Conservation (phyloP, 2,329 filamentous ascomycete genomes). For the Fusarium begoniae region DNA sequence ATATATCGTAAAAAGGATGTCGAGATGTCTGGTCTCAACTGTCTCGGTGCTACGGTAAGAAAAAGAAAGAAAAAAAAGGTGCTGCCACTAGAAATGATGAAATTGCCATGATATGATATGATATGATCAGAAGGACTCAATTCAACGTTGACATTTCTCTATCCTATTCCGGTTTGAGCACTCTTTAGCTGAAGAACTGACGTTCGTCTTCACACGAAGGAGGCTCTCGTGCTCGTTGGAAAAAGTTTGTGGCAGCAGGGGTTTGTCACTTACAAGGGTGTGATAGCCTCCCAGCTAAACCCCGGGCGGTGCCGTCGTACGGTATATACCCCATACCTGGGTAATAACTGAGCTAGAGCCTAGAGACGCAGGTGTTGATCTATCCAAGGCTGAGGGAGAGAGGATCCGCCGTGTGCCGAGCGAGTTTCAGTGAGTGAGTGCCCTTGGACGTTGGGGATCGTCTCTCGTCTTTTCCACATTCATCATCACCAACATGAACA, state of each 20-base stretch:
- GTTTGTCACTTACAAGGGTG: slow-evolving; percentile 3
- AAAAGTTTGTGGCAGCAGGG: slow-evolving; percentile 28
- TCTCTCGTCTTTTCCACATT: not conserved
- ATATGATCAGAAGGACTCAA: slow-evolving; percentile 6
- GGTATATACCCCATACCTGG: slow-evolving; percentile 22
- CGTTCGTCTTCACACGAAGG: not conserved
- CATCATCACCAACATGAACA: not conserved
- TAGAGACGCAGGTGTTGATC: not conserved
- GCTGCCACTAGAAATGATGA: slow-evolving; percentile 1
- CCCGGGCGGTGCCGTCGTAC: slow-evolving; percentile 24
- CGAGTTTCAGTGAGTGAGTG: not conserved
- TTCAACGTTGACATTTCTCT: not conserved
- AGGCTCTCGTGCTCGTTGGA: slow-evolving; percentile 1
- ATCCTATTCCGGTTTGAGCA: not conserved
- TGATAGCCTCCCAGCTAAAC: not conserved
- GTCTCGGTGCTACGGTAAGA: not conserved
- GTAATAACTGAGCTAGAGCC: not conserved
- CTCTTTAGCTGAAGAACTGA: slow-evolving; percentile 3
- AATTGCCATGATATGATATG: slow-evolving; percentile 6
- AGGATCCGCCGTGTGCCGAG: slow-evolving; percentile 6
- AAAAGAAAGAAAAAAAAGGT: slow-evolving; percentile 16
- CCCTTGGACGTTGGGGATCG: not conserved
- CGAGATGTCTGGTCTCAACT: not conserved
- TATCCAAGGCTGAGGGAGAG: slow-evolving; percentile 2
- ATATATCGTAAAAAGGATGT: slow-evolving; percentile 1